Conservation (phyloP, 192 early-diverging fungal species). For the Coemansia sp. region DNA sequence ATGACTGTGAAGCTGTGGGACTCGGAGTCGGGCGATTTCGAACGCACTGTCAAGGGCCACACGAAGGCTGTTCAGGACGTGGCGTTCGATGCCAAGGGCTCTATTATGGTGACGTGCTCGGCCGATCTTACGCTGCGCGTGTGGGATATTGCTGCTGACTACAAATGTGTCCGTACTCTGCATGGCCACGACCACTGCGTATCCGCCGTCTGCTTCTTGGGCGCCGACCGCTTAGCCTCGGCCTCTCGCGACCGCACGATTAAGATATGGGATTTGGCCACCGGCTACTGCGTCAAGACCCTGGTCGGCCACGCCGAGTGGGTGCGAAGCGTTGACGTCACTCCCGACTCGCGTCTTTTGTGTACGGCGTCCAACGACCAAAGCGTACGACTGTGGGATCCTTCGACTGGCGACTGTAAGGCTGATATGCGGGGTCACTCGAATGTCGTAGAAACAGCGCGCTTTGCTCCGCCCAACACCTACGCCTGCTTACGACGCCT, state of each 20-base stretch:
- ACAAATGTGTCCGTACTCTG: constrained; percentile 80
- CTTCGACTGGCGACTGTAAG: constrained; percentile 69
- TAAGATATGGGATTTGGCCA: constrained; percentile 83
- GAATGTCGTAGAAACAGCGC: constrained; percentile 91
- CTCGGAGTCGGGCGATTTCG: constrained; percentile 89
- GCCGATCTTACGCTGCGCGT: constrained; percentile 89
- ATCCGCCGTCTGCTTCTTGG: constrained; percentile 79
- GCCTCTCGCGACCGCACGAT: constrained; percentile 89
- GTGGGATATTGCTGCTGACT: constrained; percentile 87
- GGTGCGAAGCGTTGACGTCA: constrained; percentile 75
- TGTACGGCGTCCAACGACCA: constrained; percentile 85
- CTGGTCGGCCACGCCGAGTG: constrained; percentile 82
- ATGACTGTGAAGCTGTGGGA: constrained; percentile 93
- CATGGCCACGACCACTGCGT: constrained; percentile 94
- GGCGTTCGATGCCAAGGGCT: constrained; percentile 80
- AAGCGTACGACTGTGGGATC: constrained; percentile 85
- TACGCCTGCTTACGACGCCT: constrained; percentile 71
- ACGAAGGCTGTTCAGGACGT: constrained; percentile 94
- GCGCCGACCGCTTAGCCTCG: constrained; percentile 79
- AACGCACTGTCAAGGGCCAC: constrained; percentile 91
- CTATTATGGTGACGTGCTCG: constrained; percentile 84
- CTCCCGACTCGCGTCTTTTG: constrained; percentile 70
- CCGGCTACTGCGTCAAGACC: constrained; percentile 80
- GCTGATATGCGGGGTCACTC: constrained; percentile 86
- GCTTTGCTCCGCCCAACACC: constrained; percentile 74